Evolutionary conservation across 176 grass and related monocot species (phyloP), one percentile per base, ranked within the genome.

Genomic region (Rhynchospora tenuis): DNA sequence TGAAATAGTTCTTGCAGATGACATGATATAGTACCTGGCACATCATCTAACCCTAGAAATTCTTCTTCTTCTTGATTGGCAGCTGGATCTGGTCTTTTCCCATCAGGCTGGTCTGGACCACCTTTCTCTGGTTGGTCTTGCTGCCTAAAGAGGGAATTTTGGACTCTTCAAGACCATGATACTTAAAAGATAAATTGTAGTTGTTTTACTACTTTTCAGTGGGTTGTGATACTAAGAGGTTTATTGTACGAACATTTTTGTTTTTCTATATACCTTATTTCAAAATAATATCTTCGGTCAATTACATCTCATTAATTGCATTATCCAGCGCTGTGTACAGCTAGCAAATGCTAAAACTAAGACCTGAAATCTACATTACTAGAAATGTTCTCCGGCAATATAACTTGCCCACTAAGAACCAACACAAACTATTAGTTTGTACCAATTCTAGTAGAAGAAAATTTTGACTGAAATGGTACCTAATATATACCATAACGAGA

Each of bases 21-120:
- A 54, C 52, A 76, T 82, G 44, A 19, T 14, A 12, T 78, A 44
- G 83, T 84, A 99, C 96, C 93, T 85, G 86, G 93, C 79, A 95
- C 91, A 90, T 95, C 93, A 86, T 95, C 91, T 92, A 99, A 88
- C 52, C 89, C 96, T 70, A 86, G 24, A 89, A 93, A 95, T 17
- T 90, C 82, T 79, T 93, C 86, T 86, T 95, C 84, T 61, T 91
- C 91, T 87, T 91, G 88, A 57, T 84, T 85, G 31, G 48, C 29
- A 88, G 61, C 59, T 85, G 76, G 74, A 67, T 84, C 64, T 81
- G 83, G 68, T 38, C 86, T 82, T 71, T 82, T 90, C 84, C 92
- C 83, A 78, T 89, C 78, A 75, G 83, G 42, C 33, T 93, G 86
- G 83, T 69, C 66, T 82, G 89, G 85, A 76, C 56, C 42, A 48